Percentiles rank a stretch among this genome's conserved stretches.
Conservation (phyloP, 208 protist genomes). For the Leishmania lainsoni region DNA sequence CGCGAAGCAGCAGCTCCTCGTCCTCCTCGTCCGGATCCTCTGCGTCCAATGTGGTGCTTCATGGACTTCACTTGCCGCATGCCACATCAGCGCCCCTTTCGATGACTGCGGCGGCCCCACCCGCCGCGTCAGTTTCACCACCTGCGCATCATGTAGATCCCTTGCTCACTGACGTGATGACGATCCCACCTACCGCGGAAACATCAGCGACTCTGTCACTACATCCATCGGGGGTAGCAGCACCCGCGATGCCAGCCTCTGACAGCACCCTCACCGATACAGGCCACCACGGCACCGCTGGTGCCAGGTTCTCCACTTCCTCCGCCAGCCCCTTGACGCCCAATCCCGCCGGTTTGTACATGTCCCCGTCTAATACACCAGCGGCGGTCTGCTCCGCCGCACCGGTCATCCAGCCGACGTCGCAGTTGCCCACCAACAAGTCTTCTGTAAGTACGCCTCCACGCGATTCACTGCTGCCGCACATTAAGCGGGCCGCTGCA, state of each 20-base stretch:
- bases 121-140: neutral
- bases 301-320: neutral
- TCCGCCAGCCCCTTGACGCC: neutral
- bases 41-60: slow-evolving; percentile 11
- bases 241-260: neutral
- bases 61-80: neutral
- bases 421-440: neutral
- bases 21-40: slow-evolving; percentile 22
- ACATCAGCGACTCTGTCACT: neutral
- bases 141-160: neutral
- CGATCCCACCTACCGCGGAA: neutral
- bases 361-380: neutral
- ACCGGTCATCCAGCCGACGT: neutral
- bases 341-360: neutral
- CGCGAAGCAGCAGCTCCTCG: neutral
- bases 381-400: neutral
- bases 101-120: neutral
- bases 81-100: neutral
- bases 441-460: neutral
- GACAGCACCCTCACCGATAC: slow-evolving; percentile 19
- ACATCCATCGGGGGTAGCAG: neutral
- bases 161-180: neutral
- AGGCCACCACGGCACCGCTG: neutral
- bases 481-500: neutral
- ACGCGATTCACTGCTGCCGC: neutral